Evolutionary conservation across 2,329 filamentous ascomycete species (phyloP).

Genomic region (Aurifilum marmelostoma): DNA sequence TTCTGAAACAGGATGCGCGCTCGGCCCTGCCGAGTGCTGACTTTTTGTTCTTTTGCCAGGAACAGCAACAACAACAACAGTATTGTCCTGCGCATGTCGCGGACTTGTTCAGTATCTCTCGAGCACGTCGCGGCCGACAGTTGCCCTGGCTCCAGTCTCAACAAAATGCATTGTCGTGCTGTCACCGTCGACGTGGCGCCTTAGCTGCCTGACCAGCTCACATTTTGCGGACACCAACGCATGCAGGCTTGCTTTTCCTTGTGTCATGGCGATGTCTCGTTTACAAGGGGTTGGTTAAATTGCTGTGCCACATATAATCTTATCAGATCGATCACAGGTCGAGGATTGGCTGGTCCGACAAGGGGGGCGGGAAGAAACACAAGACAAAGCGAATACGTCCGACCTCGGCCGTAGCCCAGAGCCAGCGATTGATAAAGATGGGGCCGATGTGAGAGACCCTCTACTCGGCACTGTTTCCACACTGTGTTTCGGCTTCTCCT

Average conservation of each 20-base stretch:
- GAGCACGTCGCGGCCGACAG: background rate
- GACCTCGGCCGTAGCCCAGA: background rate
- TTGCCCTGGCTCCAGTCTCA: background rate
- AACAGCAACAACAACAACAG: too few relatives aligned
- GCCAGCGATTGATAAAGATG: background rate
- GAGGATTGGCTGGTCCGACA: slow-evolving; percentile 1
- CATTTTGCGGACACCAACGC: background rate
- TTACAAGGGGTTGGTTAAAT: background rate
- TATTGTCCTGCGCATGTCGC: background rate
- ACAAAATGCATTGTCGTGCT: background rate
- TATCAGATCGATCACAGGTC: slow-evolving; percentile 27
- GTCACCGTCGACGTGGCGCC: background rate
- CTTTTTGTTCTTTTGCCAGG: background rate
- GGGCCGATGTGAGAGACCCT: background rate
- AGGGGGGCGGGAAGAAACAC: too few relatives aligned
- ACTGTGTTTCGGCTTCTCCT: slow-evolving; percentile 6
- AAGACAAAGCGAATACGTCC: background rate
- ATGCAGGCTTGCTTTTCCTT: background rate
- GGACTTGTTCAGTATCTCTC: background rate
- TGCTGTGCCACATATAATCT: slow-evolving; percentile 20
- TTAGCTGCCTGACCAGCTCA: background rate
- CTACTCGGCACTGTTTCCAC: background rate
- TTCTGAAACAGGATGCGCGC: background rate
- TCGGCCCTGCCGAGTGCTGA: background rate
- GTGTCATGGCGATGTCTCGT: background rate